Evolutionary conservation across 2,329 filamentous ascomycete species (phyloP), one percentile per base, ranked within the genome.

Genomic region (Shiraia sp.): DNA sequence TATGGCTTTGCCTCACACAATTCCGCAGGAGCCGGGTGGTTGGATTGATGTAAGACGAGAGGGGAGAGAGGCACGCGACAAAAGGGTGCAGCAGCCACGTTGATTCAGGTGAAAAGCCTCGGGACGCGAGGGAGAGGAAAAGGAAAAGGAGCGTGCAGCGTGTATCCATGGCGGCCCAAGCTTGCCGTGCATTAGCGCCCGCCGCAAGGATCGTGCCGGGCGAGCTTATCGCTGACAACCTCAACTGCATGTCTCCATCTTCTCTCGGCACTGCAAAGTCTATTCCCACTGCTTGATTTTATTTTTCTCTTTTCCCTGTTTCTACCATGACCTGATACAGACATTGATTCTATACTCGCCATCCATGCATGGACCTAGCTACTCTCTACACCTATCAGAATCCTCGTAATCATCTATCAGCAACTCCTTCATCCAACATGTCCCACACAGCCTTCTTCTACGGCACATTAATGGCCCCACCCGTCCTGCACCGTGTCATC

Each of bases 401-500:
- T 23, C 31, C 29, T 16, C 26, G 32, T 1, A 23, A 8, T 17
- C n/a, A 30, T 10, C 16, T 15, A 12, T 9, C 16, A 29, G 12
- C 22, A 3, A 14, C 25, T 23, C 10, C 17, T 3, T 16, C 10
- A 2, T 19, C 15, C 24, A 39, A 26, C 6, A 66, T 62, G 61
- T 51, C 77, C 33, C 74, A 77, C 57, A 74, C 74, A 13, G 78
- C 80, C 53, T 85, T 86, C 72, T 85, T 85, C 76, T 86, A 86
- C 64, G 82, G 80, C 77, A 84, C 81, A 17, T 70, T 85, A 63
- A 96, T 96, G 90, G 87, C 86, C n/a, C 83, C 87, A 0, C 82
- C 87, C 61, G 85, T 97, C 59, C 89, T 97, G 56, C 86, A 87
- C 72, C 86, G 87, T 24, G 90, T 96, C 30, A 88, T 88, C 69